phyloP scores from a whole-genome alignment of 2,329 filamentous ascomycete genomes.

The Sporothrix luriei region DNA sequence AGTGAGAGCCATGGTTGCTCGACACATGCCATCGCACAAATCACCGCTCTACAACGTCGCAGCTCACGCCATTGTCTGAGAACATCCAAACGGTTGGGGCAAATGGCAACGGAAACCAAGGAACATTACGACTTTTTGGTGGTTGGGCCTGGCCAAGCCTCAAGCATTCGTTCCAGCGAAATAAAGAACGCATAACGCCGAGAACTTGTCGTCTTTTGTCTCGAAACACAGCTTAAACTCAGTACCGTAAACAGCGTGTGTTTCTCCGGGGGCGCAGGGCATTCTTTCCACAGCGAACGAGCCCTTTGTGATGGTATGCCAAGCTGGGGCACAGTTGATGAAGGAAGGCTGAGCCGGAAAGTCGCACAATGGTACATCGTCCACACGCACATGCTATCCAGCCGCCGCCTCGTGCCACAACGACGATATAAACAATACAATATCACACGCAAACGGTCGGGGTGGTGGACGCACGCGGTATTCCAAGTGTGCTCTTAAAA shows the following conservation, averaged over 20 bases:
- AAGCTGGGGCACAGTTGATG: neutral
- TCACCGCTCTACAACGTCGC: neutral
- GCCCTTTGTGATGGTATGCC: neutral
- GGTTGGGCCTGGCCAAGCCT: slow-evolving; percentile 6
- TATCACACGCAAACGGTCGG: too few relatives aligned
- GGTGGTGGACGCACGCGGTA: too few relatives aligned
- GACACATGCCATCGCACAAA: neutral
- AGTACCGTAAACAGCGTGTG: neutral
- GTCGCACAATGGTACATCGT: neutral
- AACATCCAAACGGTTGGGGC: neutral
- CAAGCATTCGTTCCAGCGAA: neutral
- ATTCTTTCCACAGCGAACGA: neutral
- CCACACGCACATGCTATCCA: neutral
- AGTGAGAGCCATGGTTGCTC: neutral
- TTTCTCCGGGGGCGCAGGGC: neutral
- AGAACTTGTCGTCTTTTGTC: neutral
- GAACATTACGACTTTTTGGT: too few relatives aligned
- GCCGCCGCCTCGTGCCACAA: too few relatives aligned
- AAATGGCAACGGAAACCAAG: neutral
- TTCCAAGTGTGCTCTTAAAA: neutral
- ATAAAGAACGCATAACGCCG: neutral
- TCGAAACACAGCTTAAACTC: too few relatives aligned
- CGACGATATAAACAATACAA: too few relatives aligned
- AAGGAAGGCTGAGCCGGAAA: slow-evolving; percentile 9
- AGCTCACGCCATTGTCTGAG: too few relatives aligned